phyloP scores from a whole-genome alignment of 495 filamentous ascomycete genomes.

The Trichoderma parareesei region DNA sequence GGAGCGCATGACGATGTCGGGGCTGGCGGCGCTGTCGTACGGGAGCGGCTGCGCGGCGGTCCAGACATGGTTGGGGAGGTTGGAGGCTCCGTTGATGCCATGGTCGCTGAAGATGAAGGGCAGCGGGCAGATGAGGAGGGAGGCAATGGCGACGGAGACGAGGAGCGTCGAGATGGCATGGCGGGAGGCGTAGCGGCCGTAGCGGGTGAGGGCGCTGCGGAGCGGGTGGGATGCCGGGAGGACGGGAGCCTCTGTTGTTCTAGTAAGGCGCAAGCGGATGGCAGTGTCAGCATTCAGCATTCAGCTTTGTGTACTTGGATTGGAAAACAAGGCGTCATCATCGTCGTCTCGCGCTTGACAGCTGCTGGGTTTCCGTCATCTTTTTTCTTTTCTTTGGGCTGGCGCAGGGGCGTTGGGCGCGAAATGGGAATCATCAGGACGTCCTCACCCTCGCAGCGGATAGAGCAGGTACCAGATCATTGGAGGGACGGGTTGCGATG shows the following conservation, averaged over 20 bases:
- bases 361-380: too few species aligned
- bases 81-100: conserved; percentile 49
- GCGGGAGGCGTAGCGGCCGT: conserved; percentile 55
- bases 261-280: conserved; percentile 19
- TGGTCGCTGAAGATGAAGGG: conserved; percentile 59
- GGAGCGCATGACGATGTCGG: conserved; percentile 50
- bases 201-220: conserved; percentile 49
- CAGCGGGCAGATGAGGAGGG: conserved; percentile 57
- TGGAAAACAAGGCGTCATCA: neutral
- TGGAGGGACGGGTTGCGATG: neutral
- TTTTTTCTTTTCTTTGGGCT: neutral
- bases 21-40: conserved; percentile 26
- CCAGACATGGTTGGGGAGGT: conserved; percentile 68
- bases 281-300: neutral
- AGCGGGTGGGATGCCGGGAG: conserved; percentile 52
- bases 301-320: conserved; percentile 11
- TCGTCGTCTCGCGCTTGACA: too few species aligned
- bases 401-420: neutral
- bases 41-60: conserved; percentile 56
- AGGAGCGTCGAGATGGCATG: conserved; percentile 60
- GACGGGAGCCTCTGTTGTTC: conserved; percentile 55
- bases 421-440: neutral
- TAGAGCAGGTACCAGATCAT: conserved; percentile 60
- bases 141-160: conserved; percentile 52
- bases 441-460: conserved; percentile 51